Base-by-base conservation (phyloP, 2,329 filamentous ascomycete genomes). In the Coleophoma cylindrospora region DNA sequence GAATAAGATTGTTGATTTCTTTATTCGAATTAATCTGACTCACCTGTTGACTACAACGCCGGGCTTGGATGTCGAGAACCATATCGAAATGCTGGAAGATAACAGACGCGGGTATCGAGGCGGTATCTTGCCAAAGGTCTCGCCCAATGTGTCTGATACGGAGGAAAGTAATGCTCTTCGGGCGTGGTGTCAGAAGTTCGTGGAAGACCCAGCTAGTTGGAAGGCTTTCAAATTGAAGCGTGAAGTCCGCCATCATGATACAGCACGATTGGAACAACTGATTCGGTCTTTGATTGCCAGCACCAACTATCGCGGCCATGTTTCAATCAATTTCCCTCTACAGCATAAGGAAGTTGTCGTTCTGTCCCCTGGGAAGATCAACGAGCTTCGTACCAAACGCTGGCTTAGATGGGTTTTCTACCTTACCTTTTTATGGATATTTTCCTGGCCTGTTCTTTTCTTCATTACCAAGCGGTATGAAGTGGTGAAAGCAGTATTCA, bases 361-460 rank as follows among this genome's bases (percentile, higher is more conserved):
- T 43, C 87, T 85, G 69, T 87, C 80, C 48, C 72, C 77, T 4
- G 80, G 78, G 57, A 73, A 69, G 46, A 70, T 81, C 52, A 90
- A 89, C 61, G 67, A 72, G 32, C 87, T 84, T 79, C 80, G 87
- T 0, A 70, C 83, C 43, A 83, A 75, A 1, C 64, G 63, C 7
- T 89, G 83, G 82, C 71, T 89, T 41, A 70, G 76, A 40, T 79
- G 80, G 73, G 41, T 88, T 10, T 88, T 84, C 68, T 82, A 80
- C 62, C 64, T 87, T 6, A 82, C 82, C 0, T 80, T 89, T 52
- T 66, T 87, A 12, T 86, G 86, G 75, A 61, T 91, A 50, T 73
- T 91, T 57, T 72, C 79, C 3, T 91, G 87, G 87, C 87, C 87
- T 0, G 77, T 79, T 50, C 73, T 91, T 12, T 84, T 80, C 67